Conservation (phyloP, 805 yeast genomes). For the Nakazawaea populi region DNA sequence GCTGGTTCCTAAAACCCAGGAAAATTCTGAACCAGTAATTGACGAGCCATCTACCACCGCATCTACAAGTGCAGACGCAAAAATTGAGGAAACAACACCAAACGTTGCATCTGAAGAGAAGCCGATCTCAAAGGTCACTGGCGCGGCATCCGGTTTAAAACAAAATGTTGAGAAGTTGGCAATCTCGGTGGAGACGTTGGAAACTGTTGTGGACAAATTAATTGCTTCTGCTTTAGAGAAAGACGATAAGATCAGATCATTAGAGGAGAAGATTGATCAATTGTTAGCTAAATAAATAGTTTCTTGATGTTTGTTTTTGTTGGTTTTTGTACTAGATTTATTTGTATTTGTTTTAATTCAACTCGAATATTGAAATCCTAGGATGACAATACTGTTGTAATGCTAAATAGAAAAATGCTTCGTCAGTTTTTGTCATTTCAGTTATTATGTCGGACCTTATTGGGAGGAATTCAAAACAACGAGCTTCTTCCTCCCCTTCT, state of each 20-base stretch:
- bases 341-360: background rate
- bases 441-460: too few species aligned
- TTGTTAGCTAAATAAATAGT: slow-evolving; percentile 34
- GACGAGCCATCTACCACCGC: slow-evolving; percentile 11
- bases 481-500: slow-evolving; percentile 43
- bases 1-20: slow-evolving; percentile 3
- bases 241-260: slow-evolving; percentile 50
- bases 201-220: slow-evolving; percentile 46
- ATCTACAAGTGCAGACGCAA: slow-evolving; percentile 11
- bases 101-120: slow-evolving; percentile 13
- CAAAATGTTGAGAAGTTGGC: slow-evolving; percentile 67
- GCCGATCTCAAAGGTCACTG: slow-evolving; percentile 16
- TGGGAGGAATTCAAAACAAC: background rate
- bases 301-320: background rate
- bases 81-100: slow-evolving; percentile 8
- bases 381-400: too few species aligned
- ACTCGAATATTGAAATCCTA: too few species aligned
- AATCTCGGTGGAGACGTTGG: slow-evolving; percentile 49
- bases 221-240: slow-evolving; percentile 53
- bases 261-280: slow-evolving; percentile 59
- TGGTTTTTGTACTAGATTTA: background rate
- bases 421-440: too few species aligned
- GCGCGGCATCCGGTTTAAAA: slow-evolving; percentile 59
- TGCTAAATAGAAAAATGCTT: too few species aligned
- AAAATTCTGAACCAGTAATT: slow-evolving; percentile 3